Percentiles rank a stretch among this genome's conserved stretches.
Conservation (phyloP, 441 rosid genomes). For the Flueggea neowawraea region DNA sequence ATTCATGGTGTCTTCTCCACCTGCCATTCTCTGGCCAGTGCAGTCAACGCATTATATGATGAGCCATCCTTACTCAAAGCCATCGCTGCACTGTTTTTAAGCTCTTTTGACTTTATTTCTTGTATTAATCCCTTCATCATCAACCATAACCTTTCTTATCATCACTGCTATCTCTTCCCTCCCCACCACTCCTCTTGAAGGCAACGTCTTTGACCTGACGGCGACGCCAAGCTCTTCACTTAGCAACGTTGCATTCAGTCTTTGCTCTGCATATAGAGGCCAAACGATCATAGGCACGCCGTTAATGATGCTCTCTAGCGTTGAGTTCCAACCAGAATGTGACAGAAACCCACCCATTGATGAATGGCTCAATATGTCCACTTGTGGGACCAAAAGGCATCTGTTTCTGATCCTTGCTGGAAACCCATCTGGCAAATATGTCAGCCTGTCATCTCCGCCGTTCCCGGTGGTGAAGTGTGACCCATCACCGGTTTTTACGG, state of each 20-base stretch:
- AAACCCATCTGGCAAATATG: conserved; percentile 30
- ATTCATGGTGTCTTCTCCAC: no score
- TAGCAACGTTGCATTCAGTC: conserved; percentile 23
- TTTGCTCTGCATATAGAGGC: conserved; percentile 30
- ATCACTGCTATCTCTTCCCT: conserved; percentile 23
- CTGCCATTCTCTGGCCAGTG: conserved; percentile 16
- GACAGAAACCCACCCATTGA: conserved; percentile 25
- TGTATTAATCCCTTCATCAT: conserved; percentile 8
- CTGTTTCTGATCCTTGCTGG: not conserved
- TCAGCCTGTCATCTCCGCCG: not conserved
- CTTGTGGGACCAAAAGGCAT: conserved; percentile 29
- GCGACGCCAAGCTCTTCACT: conserved; percentile 20
- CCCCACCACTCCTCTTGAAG: no score
- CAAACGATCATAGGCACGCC: conserved; percentile 29
- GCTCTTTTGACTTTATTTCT: conserved; percentile 19
- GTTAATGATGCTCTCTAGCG: conserved; percentile 18
- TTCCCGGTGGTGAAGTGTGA: conserved; percentile 7
- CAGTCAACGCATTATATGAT: conserved; percentile 22
- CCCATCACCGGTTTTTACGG: not conserved
- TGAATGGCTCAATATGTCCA: conserved; percentile 19
- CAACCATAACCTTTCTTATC: conserved; percentile 21
- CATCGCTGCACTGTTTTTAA: conserved; percentile 14
- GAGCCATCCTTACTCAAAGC: conserved; percentile 23
- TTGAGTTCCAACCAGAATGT: conserved; percentile 34
- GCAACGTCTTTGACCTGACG: no score